phyloP scores from a whole-genome alignment of 1,284 basidiomycete species.

The Rhodotorula glutinis region DNA sequence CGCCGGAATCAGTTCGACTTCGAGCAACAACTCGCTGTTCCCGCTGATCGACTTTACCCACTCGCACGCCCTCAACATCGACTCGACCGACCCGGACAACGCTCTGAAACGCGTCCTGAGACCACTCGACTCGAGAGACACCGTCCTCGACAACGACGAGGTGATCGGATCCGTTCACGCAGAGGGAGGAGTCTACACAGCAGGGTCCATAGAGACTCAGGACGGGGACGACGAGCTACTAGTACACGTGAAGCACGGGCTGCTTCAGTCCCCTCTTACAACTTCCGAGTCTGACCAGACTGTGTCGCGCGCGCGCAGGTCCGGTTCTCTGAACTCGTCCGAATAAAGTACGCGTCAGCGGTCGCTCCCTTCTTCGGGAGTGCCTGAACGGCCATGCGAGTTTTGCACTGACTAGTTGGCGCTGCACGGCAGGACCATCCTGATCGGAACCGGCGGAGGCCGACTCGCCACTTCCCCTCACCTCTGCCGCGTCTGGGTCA shows the following conservation, averaged over 20 bases:
- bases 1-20: slow-evolving; percentile 16
- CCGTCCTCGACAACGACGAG: slow-evolving; percentile 73
- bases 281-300: neutral
- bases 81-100: neutral
- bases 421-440: slow-evolving; percentile 59
- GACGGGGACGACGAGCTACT: slow-evolving; percentile 58
- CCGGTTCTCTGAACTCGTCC: slow-evolving; percentile 68
- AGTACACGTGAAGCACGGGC: slow-evolving; percentile 53
- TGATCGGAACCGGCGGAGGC: slow-evolving; percentile 69
- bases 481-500: slow-evolving; percentile 34
- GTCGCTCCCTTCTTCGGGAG: slow-evolving; percentile 51
- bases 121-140: slow-evolving; percentile 55
- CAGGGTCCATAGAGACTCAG: slow-evolving; percentile 29
- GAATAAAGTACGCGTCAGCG: slow-evolving; percentile 57
- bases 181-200: slow-evolving; percentile 57
- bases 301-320: slow-evolving; percentile 13
- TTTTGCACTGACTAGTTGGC: no score
- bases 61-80: slow-evolving; percentile 29
- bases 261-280: neutral
- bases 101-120: slow-evolving; percentile 27
- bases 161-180: slow-evolving; percentile 65
- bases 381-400: no score
- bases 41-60: slow-evolving; percentile 28
- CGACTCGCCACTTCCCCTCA: slow-evolving; percentile 44
- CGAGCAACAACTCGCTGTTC: slow-evolving; percentile 31